These are phyloP conservation scores for Dendryphion nanum DNA, from an alignment of 2,329 filamentous ascomycete genomes.

Conservation along the genomic window DNA sequence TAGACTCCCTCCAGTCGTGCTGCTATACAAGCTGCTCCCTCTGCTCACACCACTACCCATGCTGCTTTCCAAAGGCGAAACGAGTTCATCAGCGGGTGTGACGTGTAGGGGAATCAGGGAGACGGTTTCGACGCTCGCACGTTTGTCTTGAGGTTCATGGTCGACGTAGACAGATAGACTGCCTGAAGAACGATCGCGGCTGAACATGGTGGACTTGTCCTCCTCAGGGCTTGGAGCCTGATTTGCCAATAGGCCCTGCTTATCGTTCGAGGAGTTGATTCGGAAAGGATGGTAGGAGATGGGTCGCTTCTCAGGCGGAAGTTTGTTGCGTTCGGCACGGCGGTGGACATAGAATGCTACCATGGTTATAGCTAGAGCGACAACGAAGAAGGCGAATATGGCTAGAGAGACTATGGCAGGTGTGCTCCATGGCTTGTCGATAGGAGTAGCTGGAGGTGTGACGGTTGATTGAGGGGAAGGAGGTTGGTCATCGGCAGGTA, in stretches of 20 bases:
- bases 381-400: slow-evolving; percentile 23
- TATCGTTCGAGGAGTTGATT: slow-evolving; percentile 15
- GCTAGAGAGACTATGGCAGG: slow-evolving; percentile 25
- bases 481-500: slow-evolving; percentile 1
- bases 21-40: slow-evolving; percentile 10
- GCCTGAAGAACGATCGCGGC: slow-evolving; percentile 21
- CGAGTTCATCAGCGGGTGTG: slow-evolving; percentile 18
- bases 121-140: slow-evolving; percentile 21
- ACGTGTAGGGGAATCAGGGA: slow-evolving; percentile 27
- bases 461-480: neutral
- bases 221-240: slow-evolving; percentile 17
- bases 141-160: slow-evolving; percentile 12
- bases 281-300: slow-evolving; percentile 18
- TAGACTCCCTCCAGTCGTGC: slow-evolving; percentile 13
- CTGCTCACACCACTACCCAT: slow-evolving; percentile 12
- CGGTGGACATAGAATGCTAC: slow-evolving; percentile 21
- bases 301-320: slow-evolving; percentile 13
- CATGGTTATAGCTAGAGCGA: slow-evolving; percentile 17
- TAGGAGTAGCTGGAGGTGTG: slow-evolving; percentile 27
- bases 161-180: slow-evolving; percentile 32
- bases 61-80: slow-evolving; percentile 13
- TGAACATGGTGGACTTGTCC: slow-evolving; percentile 34
- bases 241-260: slow-evolving; percentile 23
- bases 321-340: slow-evolving; percentile 24
- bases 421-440: slow-evolving; percentile 16